Evolutionary conservation across 2,329 filamentous ascomycete genomes (phyloP).

Genomic region (Capronia americana): DNA sequence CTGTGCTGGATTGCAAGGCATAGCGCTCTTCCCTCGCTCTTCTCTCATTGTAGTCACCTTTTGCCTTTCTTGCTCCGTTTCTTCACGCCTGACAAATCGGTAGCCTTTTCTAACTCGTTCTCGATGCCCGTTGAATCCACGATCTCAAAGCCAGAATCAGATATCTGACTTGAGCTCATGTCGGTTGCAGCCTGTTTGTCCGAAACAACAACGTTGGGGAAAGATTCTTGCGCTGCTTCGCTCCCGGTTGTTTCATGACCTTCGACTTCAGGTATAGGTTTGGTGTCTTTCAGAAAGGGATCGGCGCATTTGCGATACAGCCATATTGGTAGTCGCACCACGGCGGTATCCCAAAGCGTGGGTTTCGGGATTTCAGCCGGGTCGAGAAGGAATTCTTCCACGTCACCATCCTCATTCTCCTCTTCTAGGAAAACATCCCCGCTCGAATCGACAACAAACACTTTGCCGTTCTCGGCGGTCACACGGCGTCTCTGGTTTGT

Average conservation of each 20-base stretch:
- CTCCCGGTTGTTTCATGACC: background rate
- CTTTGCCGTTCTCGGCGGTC: slow-evolving; percentile 92
- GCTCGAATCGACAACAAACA: slow-evolving; percentile 86
- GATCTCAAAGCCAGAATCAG: slow-evolving; percentile 40
- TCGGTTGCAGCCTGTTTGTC: slow-evolving; percentile 27
- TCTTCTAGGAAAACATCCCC: slow-evolving; percentile 97
- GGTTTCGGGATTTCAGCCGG: slow-evolving; percentile 82
- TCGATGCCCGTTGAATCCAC: slow-evolving; percentile 38
- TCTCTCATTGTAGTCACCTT: slow-evolving; percentile 26
- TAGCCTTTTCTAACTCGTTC: slow-evolving; percentile 32
- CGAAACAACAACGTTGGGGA: slow-evolving; percentile 13
- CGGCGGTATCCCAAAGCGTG: slow-evolving; percentile 79
- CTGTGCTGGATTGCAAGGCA: background rate
- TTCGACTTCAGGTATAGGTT: slow-evolving; percentile 25
- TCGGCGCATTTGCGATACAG: slow-evolving; percentile 65
- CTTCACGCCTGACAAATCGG: slow-evolving; percentile 29
- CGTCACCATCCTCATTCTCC: slow-evolving; percentile 82
- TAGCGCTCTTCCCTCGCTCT: background rate
- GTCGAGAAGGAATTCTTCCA: slow-evolving; percentile 84
- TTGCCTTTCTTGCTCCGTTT: slow-evolving; percentile 39
- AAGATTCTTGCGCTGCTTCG: slow-evolving; percentile 17
- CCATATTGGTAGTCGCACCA: slow-evolving; percentile 79
- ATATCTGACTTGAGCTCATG: slow-evolving; percentile 37
- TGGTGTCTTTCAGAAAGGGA: slow-evolving; percentile 54
- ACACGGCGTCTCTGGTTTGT: slow-evolving; percentile 84